phyloP scores from a whole-genome alignment of 1,284 basidiomycete genomes.

The Lignosus rhinocerotis region DNA sequence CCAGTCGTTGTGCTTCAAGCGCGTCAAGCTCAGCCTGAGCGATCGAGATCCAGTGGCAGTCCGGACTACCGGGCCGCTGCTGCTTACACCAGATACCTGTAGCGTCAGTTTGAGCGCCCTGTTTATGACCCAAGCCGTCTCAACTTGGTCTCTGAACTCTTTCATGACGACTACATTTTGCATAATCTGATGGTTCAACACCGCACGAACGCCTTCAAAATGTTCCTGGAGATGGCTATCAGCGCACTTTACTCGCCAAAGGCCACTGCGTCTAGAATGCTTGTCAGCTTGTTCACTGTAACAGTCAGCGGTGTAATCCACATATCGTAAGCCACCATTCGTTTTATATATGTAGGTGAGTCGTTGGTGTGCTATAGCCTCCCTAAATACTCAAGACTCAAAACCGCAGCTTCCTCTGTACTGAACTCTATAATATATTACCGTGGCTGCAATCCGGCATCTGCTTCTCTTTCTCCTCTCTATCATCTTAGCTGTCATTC shows the following conservation, averaged over 20 bases:
- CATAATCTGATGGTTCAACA: background rate
- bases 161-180: no score
- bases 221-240: no score
- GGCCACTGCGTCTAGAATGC: background rate
- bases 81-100: background rate
- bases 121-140: no score
- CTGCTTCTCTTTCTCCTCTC: slow-evolving; percentile 16
- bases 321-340: slow-evolving; percentile 11
- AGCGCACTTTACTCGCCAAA: no score
- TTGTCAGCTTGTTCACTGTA: background rate
- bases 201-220: background rate
- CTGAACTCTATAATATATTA: background rate
- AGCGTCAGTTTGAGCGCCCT: background rate
- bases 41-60: background rate
- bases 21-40: background rate
- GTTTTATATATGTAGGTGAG: slow-evolving; percentile 6
- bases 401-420: no score
- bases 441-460: slow-evolving; percentile 13
- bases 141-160: no score
- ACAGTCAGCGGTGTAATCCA: slow-evolving; percentile 14
- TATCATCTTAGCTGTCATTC: slow-evolving; percentile 21
- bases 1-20: no score
- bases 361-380: background rate
- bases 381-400: background rate
- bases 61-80: background rate